phyloP scores from a whole-genome alignment of 768 basidiomycete species.

The Kwoniella dendrophila region DNA sequence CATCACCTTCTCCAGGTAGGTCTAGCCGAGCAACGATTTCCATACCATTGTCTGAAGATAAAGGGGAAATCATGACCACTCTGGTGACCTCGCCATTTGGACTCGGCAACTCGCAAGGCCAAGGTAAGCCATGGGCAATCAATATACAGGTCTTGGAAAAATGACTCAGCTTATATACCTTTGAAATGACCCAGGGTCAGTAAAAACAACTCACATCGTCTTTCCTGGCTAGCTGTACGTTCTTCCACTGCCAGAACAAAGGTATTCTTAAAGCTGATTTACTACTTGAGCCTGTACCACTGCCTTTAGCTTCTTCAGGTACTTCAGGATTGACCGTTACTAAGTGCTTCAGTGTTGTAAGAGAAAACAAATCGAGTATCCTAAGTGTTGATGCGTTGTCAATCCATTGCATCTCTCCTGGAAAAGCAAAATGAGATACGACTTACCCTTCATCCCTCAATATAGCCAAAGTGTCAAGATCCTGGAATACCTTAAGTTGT shows the following conservation, averaged over 20 bases:
- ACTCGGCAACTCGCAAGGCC: slow-evolving; percentile 44
- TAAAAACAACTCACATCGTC: slow-evolving; percentile 25
- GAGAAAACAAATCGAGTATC: slow-evolving; percentile 36
- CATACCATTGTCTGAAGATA: not conserved
- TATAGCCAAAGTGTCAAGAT: slow-evolving; percentile 22
- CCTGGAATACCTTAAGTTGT: slow-evolving; percentile 30
- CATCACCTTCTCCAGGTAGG: slow-evolving; percentile 41
- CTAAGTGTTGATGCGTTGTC: slow-evolving; percentile 13
- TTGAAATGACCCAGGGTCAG: not conserved
- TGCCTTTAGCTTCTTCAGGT: slow-evolving; percentile 9
- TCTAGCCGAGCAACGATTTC: slow-evolving; percentile 33
- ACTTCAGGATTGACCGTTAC: slow-evolving; percentile 24
- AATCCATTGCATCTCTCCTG: not conserved
- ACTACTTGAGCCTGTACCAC: slow-evolving; percentile 5
- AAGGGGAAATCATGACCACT: slow-evolving; percentile 28
- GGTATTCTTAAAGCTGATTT: slow-evolving; percentile 22
- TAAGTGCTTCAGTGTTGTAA: slow-evolving; percentile 13
- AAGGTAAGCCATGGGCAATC: slow-evolving; percentile 37
- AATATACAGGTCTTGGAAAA: slow-evolving; percentile 21
- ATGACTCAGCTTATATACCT: slow-evolving; percentile 1
- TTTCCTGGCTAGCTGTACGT: slow-evolving; percentile 22
- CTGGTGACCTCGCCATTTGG: slow-evolving; percentile 47
- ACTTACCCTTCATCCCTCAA: slow-evolving; percentile 46
- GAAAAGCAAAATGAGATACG: not conserved
- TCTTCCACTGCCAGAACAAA: slow-evolving; percentile 42